Evolutionary conservation across 208 protist species (phyloP).

Genomic region (Trypanosoma mega): DNA sequence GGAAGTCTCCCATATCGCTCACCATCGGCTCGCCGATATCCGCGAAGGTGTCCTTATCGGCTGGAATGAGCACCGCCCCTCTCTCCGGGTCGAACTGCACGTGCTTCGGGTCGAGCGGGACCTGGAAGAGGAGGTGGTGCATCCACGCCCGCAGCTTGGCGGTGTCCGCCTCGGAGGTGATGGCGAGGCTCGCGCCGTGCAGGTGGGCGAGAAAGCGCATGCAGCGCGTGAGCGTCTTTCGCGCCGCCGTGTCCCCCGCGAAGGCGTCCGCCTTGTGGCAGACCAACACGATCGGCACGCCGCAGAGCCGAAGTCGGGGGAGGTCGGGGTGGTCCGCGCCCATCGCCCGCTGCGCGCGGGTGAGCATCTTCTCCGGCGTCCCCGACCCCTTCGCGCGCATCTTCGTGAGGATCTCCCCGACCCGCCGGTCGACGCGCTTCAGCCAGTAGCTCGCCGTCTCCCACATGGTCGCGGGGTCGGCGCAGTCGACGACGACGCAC

Average conservation of each 20-base stretch:
- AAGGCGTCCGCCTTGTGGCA: slow-evolving; percentile 86
- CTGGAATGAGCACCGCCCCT: slow-evolving; percentile 63
- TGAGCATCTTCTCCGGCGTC: slow-evolving; percentile 78
- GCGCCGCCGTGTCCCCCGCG: slow-evolving; percentile 35
- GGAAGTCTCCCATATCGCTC: slow-evolving; percentile 27
- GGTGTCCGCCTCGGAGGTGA: slow-evolving; percentile 58
- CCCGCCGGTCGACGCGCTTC: slow-evolving; percentile 64
- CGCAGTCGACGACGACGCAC: slow-evolving; percentile 80
- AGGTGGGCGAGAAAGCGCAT: slow-evolving; percentile 84
- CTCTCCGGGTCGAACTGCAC: slow-evolving; percentile 71
- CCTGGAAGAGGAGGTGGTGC: slow-evolving; percentile 75
- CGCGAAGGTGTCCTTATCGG: slow-evolving; percentile 77
- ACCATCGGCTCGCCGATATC: slow-evolving; percentile 75
- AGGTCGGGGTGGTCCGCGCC: slow-evolving; percentile 76
- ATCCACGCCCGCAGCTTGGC: slow-evolving; percentile 69
- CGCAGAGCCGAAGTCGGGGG: slow-evolving; percentile 68
- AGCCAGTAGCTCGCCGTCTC: slow-evolving; percentile 76
- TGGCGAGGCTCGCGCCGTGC: slow-evolving; percentile 77
- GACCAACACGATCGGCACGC: slow-evolving; percentile 83
- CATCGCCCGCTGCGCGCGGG: slow-evolving; percentile 50
- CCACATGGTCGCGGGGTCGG: slow-evolving; percentile 56
- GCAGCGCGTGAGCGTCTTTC: slow-evolving; percentile 62
- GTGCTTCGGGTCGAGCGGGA: slow-evolving; percentile 66
- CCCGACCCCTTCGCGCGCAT: slow-evolving; percentile 79
- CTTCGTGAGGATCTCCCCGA: slow-evolving; percentile 59